phyloP scores from a whole-genome alignment of 345 rosid species.

The Heritiera littoralis region DNA sequence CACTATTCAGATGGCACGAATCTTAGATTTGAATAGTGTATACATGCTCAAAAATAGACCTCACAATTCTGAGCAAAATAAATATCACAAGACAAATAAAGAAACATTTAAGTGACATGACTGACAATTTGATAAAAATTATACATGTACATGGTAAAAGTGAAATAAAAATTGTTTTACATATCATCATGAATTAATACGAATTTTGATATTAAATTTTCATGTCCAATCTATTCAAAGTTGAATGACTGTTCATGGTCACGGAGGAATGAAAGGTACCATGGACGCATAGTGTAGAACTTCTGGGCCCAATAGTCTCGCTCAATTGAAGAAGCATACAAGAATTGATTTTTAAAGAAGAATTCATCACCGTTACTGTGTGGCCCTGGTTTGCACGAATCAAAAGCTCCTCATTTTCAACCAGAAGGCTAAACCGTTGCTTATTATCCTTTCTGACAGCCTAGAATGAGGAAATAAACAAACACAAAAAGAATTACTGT shows the following conservation, averaged over 20 bases:
- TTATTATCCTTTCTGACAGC: slow-evolving; percentile 84
- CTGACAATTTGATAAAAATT: no score
- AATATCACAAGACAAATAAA: no score
- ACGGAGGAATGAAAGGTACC: neutral
- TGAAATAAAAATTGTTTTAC: no score
- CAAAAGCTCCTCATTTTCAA: slow-evolving; percentile 71
- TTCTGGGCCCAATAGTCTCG: no score
- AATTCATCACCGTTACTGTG: slow-evolving; percentile 51
- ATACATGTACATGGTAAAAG: no score
- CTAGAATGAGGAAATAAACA: slow-evolving; percentile 27
- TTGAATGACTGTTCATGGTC: neutral
- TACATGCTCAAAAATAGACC: neutral
- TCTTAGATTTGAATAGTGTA: neutral
- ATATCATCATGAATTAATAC: no score
- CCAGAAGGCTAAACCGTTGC: slow-evolving; percentile 75
- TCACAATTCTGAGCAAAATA: no score
- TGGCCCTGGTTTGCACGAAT: slow-evolving; percentile 98
- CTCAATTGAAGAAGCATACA: no score
- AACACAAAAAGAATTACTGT: neutral
- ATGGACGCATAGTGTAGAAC: no score
- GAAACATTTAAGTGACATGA: no score
- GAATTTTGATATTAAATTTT: no score
- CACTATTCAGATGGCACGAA: neutral
- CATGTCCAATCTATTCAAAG: no score
- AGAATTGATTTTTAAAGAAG: neutral